A percentile compares a stretch with the other conserved stretches of the same genome.
Conservation (phyloP, 768 basidiomycete species). For the Suillus subluteus region DNA sequence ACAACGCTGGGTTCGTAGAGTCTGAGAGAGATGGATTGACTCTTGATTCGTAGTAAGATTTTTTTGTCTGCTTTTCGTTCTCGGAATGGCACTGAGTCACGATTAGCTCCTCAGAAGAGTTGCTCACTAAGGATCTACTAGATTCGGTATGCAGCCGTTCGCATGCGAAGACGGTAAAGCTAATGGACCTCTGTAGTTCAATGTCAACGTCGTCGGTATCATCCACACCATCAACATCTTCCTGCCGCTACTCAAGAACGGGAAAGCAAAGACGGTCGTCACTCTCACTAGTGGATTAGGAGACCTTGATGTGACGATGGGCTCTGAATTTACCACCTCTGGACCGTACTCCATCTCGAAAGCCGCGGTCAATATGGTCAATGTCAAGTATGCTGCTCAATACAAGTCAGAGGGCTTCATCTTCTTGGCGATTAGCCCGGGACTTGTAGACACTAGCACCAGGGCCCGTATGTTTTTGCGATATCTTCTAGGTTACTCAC, state of each 20-base stretch:
- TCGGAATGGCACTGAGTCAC: background rate
- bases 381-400: constrained; percentile 39
- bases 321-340: constrained; percentile 9
- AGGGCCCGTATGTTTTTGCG: constrained; percentile 6
- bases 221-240: constrained; percentile 41
- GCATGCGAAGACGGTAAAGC: background rate
- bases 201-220: constrained; percentile 40
- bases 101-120: constrained; percentile 20
- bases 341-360: constrained; percentile 41
- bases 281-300: constrained; percentile 30
- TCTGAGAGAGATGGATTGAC: constrained; percentile 2
- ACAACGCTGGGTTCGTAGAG: constrained; percentile 37
- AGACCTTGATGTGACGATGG: constrained; percentile 30
- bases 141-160: constrained; percentile 18
- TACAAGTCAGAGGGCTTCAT: constrained; percentile 37
- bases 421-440: constrained; percentile 42
- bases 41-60: constrained; percentile 25
- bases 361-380: constrained; percentile 40
- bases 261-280: constrained; percentile 40
- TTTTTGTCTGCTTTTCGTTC: background rate
- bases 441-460: constrained; percentile 31
- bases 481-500: constrained; percentile 1
- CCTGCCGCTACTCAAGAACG: constrained; percentile 40
- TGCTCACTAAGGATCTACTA: constrained; percentile 27
- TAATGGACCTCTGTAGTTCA: constrained; percentile 24